Base-by-base conservation (phyloP, 768 basidiomycete genomes). In the Sarcodon sp. region DNA sequence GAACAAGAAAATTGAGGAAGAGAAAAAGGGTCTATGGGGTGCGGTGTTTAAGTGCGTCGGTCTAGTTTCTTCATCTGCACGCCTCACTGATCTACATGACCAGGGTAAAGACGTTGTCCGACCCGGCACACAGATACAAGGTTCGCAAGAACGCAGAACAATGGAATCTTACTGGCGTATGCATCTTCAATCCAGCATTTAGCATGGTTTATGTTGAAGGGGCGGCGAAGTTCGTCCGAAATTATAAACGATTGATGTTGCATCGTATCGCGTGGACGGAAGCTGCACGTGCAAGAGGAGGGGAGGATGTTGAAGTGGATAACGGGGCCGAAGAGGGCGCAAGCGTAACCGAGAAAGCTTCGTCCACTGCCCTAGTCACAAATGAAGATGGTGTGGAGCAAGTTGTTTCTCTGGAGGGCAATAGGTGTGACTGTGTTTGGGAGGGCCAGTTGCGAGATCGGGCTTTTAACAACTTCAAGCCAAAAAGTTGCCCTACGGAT, bases 61-160 rank as follows among this genome's bases (percentile, higher is more conserved):
- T 31, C 18, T 36, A 46, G 37, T 52, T 35, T 35, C 47, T 49
- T 35, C 39, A 3, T 31, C 33, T 11, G 32, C 2, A 38, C 6
- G 15, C 45, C 18, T 31, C 15, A 34, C 32, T 51, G 39, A 3
- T 27, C 13, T 15, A 27, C 45, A n/a, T 46, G 45, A 36, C 6
- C 59, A 90, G 91, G 67, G 73, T 99, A 55, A 84, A 85, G 61
- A 83, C 77, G 48, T 78, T 99, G 43, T 75, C 80, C n/a, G 92
- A 98, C 61, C 90, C 86, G 1, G 73, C 87, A 9, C 96, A 99
- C 57, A 83, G 87, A 51, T 97, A 90, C 73, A 99, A 98, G 69
- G 87, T 97, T 46, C 81, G 87, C 50, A 92, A 88, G 71, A 98
- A 98, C 57, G 96, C 96, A 1, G 87, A 94, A 58, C 91, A 96